phyloP scores from a whole-genome alignment of 768 basidiomycete species.

The Exidia glandulosa region DNA sequence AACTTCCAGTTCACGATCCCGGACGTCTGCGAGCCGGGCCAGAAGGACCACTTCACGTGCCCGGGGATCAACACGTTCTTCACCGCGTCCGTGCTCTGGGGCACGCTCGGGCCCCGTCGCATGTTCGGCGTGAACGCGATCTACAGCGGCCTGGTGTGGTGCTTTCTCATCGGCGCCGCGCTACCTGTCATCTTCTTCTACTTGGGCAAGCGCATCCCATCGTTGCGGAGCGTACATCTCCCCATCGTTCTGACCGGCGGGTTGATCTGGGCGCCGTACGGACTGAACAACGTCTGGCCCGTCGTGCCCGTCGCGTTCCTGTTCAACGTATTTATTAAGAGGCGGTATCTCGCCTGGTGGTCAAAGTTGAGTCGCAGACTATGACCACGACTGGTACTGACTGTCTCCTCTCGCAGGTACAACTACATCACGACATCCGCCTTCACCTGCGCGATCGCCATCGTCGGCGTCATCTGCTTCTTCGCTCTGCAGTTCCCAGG shows the following conservation, averaged over 20 bases:
- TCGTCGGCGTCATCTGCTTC: conserved; percentile 27
- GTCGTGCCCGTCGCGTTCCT: conserved; percentile 14
- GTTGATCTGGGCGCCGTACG: conserved; percentile 14
- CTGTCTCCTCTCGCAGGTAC: conserved; percentile 14
- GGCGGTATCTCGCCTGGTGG: conserved; percentile 19
- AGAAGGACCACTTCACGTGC: conserved; percentile 24
- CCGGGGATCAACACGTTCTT: conserved; percentile 28
- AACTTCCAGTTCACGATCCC: conserved; percentile 22
- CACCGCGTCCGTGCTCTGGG: conserved; percentile 26
- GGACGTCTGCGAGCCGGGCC: conserved; percentile 23
- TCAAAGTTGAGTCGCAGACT: conserved; percentile 2
- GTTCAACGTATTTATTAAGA: conserved; percentile 17
- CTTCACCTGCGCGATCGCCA: conserved; percentile 22
- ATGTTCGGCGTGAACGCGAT: conserved; percentile 24
- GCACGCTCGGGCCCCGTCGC: conserved; percentile 22
- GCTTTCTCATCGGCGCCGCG: conserved; percentile 26
- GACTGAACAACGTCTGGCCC: conserved; percentile 13
- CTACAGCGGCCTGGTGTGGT: conserved; percentile 19
- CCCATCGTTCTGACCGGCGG: conserved; percentile 20
- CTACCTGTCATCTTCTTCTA: conserved; percentile 24
- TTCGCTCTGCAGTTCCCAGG: conserved; percentile 16
- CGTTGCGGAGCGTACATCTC: conserved; percentile 11
- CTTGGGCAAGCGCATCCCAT: conserved; percentile 17
- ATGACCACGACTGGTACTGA: not conserved
- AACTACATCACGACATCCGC: conserved; percentile 24